Conservation (phyloP, 2,329 filamentous ascomycete species). For the Podosphaera fusca region DNA sequence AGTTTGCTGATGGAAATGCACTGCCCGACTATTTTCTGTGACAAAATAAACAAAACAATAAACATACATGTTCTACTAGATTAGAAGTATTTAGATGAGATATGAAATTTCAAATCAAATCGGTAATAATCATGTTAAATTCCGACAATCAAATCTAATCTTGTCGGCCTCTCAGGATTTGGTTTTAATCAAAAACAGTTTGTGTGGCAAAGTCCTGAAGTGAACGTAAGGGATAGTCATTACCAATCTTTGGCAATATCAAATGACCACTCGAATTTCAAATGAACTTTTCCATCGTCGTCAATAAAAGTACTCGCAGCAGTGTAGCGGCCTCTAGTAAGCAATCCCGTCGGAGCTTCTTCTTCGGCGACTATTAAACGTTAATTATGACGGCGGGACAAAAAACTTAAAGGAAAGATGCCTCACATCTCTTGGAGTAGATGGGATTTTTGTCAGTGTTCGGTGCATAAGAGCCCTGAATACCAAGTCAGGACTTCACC, state of each 20-base stretch:
- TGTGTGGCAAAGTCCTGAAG: no score
- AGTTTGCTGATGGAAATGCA: constrained; percentile 35
- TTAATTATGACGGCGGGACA: constrained; percentile 1
- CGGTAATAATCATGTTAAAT: no score
- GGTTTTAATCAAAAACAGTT: no score
- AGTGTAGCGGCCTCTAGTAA: constrained; percentile 75
- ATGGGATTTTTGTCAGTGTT: constrained; percentile 69
- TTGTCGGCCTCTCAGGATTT: no score
- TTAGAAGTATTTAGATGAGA: no score
- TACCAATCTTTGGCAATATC: constrained; percentile 96
- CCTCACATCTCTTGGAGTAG: constrained; percentile 82
- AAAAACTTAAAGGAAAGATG: neutral
- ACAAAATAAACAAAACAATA: neutral
- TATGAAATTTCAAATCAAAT: no score
- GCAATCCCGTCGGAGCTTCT: constrained; percentile 76
- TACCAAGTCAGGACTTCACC: neutral
- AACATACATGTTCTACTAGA: no score
- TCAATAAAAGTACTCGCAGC: constrained; percentile 80
- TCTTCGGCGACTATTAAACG: constrained; percentile 51
- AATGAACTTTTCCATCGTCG: constrained; percentile 76
- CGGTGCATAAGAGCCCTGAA: constrained; percentile 72
- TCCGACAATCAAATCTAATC: no score
- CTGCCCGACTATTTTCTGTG: constrained; percentile 53
- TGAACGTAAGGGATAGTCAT: no score
- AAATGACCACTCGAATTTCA: constrained; percentile 89